These are phyloP conservation scores for Hypoxylon trugodes DNA, from an alignment of 495 filamentous ascomycete genomes.

Conservation along the genomic window DNA sequence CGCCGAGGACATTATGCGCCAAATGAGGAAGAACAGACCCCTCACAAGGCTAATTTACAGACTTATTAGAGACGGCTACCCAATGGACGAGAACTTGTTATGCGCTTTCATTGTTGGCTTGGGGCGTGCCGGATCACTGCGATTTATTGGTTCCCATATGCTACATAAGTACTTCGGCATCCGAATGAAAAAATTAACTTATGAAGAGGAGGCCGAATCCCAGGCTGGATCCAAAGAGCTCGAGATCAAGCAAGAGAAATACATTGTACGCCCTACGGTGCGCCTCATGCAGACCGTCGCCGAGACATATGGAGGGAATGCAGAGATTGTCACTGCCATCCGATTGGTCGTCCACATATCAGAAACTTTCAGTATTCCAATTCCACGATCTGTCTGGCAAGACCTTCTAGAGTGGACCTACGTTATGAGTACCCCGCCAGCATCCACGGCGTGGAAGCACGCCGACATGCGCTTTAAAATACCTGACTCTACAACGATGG, in stretches of 20 bases:
- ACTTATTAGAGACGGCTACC: slow-evolving; percentile 26
- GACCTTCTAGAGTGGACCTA: slow-evolving; percentile 50
- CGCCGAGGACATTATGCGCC: slow-evolving; percentile 42
- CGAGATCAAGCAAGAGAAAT: neutral
- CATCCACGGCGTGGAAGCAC: slow-evolving; percentile 41
- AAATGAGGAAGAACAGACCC: slow-evolving; percentile 29
- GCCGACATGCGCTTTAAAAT: slow-evolving; percentile 33
- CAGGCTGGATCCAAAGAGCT: neutral
- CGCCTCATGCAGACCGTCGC: slow-evolving; percentile 47
- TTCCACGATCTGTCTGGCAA: slow-evolving; percentile 44
- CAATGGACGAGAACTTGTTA: slow-evolving; percentile 46
- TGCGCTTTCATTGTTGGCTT: slow-evolving; percentile 45
- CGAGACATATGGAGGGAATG: slow-evolving; percentile 47
- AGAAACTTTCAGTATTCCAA: slow-evolving; percentile 34
- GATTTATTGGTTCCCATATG: slow-evolving; percentile 28
- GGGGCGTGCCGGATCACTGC: slow-evolving; percentile 39
- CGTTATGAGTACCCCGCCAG: slow-evolving; percentile 38
- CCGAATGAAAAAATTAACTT: neutral
- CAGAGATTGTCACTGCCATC: slow-evolving; percentile 42
- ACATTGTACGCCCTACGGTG: slow-evolving; percentile 37
- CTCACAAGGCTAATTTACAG: slow-evolving; percentile 14
- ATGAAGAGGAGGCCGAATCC: neutral
- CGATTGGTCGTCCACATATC: slow-evolving; percentile 46
- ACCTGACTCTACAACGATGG: slow-evolving; percentile 24
- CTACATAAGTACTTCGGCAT: slow-evolving; percentile 38